These are phyloP conservation scores for Penicillium decumbens DNA, from an alignment of 2,329 filamentous ascomycete genomes.

Conservation along the genomic window DNA sequence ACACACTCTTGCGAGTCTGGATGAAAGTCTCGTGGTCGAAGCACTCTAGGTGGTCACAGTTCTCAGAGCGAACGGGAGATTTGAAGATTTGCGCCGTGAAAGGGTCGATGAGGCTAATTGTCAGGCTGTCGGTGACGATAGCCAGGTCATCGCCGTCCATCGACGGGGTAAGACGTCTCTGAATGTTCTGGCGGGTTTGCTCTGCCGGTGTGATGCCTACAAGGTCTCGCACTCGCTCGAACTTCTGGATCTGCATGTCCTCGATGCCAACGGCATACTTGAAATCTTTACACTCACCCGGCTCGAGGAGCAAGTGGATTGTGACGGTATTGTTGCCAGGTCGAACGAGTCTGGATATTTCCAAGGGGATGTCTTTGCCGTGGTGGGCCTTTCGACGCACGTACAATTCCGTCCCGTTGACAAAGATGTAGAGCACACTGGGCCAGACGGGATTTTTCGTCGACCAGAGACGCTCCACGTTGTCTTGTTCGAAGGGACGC, in stretches of 20 bases:
- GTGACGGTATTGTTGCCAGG: constrained; percentile 60
- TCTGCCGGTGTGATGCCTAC: constrained; percentile 44
- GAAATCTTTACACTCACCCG: constrained; percentile 30
- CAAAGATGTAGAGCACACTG: constrained; percentile 59
- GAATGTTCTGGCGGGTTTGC: constrained; percentile 56
- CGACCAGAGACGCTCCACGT: constrained; percentile 56
- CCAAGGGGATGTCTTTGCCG: constrained; percentile 69
- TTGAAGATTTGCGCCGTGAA: constrained; percentile 63
- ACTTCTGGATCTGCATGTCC: constrained; percentile 53
- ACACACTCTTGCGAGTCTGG: constrained; percentile 52
- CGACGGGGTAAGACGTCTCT: constrained; percentile 43
- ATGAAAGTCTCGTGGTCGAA: constrained; percentile 87
- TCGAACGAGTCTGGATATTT: constrained; percentile 60
- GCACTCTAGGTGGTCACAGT: constrained; percentile 76
- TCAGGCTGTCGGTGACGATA: constrained; percentile 55
- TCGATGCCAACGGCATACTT: constrained; percentile 67
- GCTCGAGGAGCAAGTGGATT: constrained; percentile 46
- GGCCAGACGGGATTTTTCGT: constrained; percentile 67
- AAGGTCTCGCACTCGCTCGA: constrained; percentile 36
- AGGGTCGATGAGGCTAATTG: constrained; percentile 62
- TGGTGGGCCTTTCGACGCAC: constrained; percentile 66
- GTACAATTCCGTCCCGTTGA: constrained; percentile 60
- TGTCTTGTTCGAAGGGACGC: constrained; percentile 24
- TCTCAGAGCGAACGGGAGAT: constrained; percentile 64
- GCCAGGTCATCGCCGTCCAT: constrained; percentile 57